Base-by-base conservation (phyloP, 2,329 filamentous ascomycete genomes). In the Trichoderma afroharzianum region DNA sequence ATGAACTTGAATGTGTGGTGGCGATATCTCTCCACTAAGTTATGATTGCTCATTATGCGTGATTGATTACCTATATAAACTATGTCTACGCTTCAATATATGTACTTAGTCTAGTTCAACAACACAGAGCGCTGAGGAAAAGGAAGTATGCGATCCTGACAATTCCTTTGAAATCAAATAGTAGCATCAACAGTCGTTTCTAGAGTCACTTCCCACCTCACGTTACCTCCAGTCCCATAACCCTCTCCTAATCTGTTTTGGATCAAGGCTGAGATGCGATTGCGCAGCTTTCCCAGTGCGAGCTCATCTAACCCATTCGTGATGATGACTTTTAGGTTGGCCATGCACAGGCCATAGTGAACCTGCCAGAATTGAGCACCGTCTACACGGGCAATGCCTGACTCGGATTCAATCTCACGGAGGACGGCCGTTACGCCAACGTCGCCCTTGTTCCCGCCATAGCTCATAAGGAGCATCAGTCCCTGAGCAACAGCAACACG, bases 301-400 rank as follows among this genome's bases (percentile, higher is more conserved):
- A 91, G 88, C 73, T 96, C 93, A 57, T 92, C 90, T 59, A 82
- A 84, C 5, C 91, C 91, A 73, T 83, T 84, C 5, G 83, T 80
- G 30, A 97, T 88, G 72, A 91, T 88, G 24, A 99, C 82, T 80
- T 94, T 97, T 75, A 99, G 81, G 79, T 97, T 98, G 9, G 96
- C 96, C 92, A 98, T 97, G 78, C 94, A 97, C 53, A 98, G 85
- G 2, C 95, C 95, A 80, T 98, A 98, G 82, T 99, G 96, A 15
- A 98, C 96, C 83, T 99, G 96, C 96, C 96, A 99, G 81, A 99
- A 97, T 79, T 94, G 91, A 2, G 95, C 95, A 78, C 98, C 95
- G 71, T 98, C 93, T 61, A 99, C 90, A 1, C 88, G 87, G 58
- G 88, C 88, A 30, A 98, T 90, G 70, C 88, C 87, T 2, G 92